Base-by-base conservation (phyloP, 345 rosid genomes). In the Rhizophora mangle region DNA sequence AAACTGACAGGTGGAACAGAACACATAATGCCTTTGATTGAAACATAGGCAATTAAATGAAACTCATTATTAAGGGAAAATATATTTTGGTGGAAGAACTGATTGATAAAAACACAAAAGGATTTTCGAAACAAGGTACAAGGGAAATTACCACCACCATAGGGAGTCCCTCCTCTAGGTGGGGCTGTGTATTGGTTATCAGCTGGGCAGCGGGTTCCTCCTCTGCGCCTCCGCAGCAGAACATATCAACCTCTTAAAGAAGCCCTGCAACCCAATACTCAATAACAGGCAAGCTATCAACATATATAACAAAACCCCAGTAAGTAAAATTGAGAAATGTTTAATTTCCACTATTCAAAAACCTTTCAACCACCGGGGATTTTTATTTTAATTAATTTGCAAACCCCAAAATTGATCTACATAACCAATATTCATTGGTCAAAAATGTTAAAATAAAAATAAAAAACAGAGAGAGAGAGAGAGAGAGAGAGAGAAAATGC, bases 161-260 rank as follows among this genome's bases (percentile, higher is more conserved):
- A 78, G 30, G 83, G 78, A 37, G 80, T 81, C n/a, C 89, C 92
- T 8, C 86, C 86, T 74, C 74, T 82, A 21, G 92, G 96, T n/a
- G 96, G 96, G 57, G 93, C 88, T 63, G 96, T 76, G 62, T 82
- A 67, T 64, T 87, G 89, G 79, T 78, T 87, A 29, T 92, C 82
- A 11, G 75, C 72, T 1, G 92, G 87, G 60, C 91, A 91, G 55
- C 62, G 19, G 82, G 80, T 74, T 95, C 98, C 82, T 95, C 98
- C 81, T 92, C 97, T 63, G 82, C 76, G 67, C 86, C 99, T 69
- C 89, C 93, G 72, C 99, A 95, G 80, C 99, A 95, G 72, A 84
- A 88, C 97, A 95, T 92, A 30, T 65, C 65, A 60, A 5, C 64
- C 10, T 43, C 36, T 59, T 37, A 61, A 43, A 0, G 49, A 43